Conservation (phyloP, 352 stramenopile genomes). For the Globisporangium recalcitrans region DNA sequence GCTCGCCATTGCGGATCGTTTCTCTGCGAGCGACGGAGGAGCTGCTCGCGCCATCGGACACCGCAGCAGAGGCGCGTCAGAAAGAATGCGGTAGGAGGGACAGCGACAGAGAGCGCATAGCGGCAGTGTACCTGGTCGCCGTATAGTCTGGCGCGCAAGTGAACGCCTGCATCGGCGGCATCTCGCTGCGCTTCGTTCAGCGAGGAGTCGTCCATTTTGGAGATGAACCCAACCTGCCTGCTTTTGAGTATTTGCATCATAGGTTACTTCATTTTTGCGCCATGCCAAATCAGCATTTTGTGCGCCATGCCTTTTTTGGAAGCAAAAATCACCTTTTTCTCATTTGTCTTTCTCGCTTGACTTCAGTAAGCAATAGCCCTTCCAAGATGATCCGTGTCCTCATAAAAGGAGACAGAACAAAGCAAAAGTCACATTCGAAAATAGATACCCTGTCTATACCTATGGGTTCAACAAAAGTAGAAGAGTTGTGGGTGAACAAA, state of each 20-base stretch:
- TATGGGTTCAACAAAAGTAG: neutral
- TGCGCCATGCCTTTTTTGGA: too few relatives aligned
- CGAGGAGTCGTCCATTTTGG: neutral
- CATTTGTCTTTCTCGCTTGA: too few relatives aligned
- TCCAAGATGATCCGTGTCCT: too few relatives aligned
- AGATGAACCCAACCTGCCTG: too few relatives aligned
- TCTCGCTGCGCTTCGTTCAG: too few relatives aligned
- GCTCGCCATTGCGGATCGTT: constrained; percentile 27
- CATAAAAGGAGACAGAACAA: neutral
- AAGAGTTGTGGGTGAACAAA: neutral
- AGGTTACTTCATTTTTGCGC: too few relatives aligned
- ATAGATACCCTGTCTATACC: neutral
- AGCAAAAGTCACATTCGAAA: neutral
- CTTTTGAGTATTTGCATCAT: too few relatives aligned
- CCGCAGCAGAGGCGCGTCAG: neutral
- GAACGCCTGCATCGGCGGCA: neutral
- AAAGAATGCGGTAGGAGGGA: neutral
- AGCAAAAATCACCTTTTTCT: too few relatives aligned
- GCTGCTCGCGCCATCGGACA: neutral
- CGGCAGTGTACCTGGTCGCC: neutral
- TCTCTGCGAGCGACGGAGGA: constrained; percentile 1
- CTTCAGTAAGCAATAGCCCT: too few relatives aligned
- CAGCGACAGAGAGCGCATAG: neutral
- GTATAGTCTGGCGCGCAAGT: neutral
- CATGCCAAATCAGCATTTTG: too few relatives aligned